A percentile compares a stretch with the other conserved stretches of the same genome.
Evolutionary conservation across 2,329 filamentous ascomycete species (phyloP).

Genomic region (Tolypocladium guangdongense): DNA sequence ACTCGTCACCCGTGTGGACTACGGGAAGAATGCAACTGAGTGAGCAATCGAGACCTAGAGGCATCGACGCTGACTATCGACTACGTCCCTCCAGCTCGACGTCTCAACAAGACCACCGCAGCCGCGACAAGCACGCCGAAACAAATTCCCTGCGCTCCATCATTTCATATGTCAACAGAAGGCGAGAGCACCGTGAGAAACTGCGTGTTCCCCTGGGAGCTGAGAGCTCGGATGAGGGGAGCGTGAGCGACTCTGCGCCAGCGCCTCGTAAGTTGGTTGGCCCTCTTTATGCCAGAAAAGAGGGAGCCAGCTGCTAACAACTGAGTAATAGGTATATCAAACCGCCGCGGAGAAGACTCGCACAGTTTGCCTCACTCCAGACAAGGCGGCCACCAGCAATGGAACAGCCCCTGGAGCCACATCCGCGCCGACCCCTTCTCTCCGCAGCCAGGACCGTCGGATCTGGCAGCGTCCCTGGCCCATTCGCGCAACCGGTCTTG

Average conservation of each 20-base stretch:
- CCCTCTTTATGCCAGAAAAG: too few relatives aligned
- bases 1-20: neutral
- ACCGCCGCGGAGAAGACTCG: neutral
- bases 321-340: neutral
- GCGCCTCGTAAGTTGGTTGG: neutral
- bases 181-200: neutral
- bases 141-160: neutral
- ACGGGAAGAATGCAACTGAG: neutral
- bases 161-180: neutral
- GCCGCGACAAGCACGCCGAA: neutral
- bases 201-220: neutral
- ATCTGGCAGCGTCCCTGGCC: neutral
- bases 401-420: slow-evolving; percentile 1
- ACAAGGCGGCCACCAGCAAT: neutral
- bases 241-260: neutral
- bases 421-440: neutral
- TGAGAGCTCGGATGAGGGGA: neutral
- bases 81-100: neutral
- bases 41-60: neutral
- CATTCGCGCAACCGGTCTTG: neutral
- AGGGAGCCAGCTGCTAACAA: neutral
- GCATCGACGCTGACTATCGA: neutral
- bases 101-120: neutral
- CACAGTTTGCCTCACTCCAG: neutral
- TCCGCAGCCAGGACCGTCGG: neutral